Base-by-base conservation (phyloP, 768 basidiomycete species). In the Russula abietina region DNA sequence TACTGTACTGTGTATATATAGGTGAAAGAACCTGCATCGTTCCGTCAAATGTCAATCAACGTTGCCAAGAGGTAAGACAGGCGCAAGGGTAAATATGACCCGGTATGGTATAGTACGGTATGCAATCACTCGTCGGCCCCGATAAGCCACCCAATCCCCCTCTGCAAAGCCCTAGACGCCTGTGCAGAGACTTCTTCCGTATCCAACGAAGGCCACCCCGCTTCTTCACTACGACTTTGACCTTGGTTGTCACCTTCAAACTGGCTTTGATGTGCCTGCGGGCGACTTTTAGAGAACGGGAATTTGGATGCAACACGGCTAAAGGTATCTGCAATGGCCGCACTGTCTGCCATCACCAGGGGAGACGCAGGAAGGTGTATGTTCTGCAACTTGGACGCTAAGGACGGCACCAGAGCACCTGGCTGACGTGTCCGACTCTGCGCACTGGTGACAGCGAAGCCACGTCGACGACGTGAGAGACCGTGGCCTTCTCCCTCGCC, bases 131-230 rank as follows among this genome's bases (percentile, higher is more conserved):
- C 87, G 64, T 94, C 93, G 14, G 86, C 89, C 46, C 96, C 96
- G 61, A 98, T 86, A 32, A 98, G 78, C 96, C 96, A 98, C 32
- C 95, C 95, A 57, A 98, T 91, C 9, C 96, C 96, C 70, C 88
- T 88, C 41, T 91, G 89, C 46, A 98, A 73, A 4, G 85, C 91
- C 36, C 87, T 81, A 54, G 85, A 83, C 2, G 92, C 92, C 68
- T 88, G 86, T n/a, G 81, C 73, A 22, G 86, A 83, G 46, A 89
- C 85, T 57, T 88, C 88, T 19, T 81, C 84, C 43, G 76, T 76
- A 56, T 81, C 81, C 63, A 74, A 75, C 67, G 66, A 72, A 61
- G 66, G 68, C 64, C 68, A 71, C 51, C 66, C 71, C 33, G 52
- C 69, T 50, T 65, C 72, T 62, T 76, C 74, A 53, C 77, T 72